Evolutionary conservation across 2,329 filamentous ascomycete genomes (phyloP).

Genomic region (Chalaropsis thielavioides): DNA sequence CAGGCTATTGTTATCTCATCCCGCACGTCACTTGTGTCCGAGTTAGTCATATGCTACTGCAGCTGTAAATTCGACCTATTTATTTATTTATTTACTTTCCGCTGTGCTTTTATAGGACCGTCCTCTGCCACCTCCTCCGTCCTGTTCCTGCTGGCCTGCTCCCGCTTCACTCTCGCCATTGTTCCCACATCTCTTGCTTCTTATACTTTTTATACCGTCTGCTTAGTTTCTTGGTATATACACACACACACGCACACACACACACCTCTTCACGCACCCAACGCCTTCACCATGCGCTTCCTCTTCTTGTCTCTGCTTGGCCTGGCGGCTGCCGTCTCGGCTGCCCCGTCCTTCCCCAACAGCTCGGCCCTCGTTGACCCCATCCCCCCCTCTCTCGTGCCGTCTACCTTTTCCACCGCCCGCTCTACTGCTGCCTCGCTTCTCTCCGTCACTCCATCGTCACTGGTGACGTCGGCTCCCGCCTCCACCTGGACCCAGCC

Average conservation of each 20-base stretch:
- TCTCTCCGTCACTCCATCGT: not conserved
- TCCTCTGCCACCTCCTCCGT: not conserved
- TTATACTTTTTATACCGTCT: not conserved
- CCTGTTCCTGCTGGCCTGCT: not conserved
- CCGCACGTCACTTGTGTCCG: not conserved
- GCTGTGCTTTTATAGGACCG: not conserved
- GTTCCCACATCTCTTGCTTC: not conserved
- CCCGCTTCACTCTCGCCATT: not conserved
- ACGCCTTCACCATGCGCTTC: constrained; percentile 13
- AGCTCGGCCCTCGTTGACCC: not conserved
- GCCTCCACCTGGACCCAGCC: constrained; percentile 11
- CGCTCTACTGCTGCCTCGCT: not conserved
- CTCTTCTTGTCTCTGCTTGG: constrained; percentile 3
- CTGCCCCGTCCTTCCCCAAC: constrained; percentile 5
- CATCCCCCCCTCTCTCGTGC: not conserved
- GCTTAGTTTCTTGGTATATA: too few relatives aligned
- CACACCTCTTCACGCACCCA: too few relatives aligned
- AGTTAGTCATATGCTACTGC: too few relatives aligned
- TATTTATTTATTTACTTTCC: not conserved
- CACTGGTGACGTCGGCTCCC: constrained; percentile 3
- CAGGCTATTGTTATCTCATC: not conserved
- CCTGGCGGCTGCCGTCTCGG: constrained; percentile 6
- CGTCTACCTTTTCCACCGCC: not conserved
- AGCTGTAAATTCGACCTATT: too few relatives aligned
- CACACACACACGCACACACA: too few relatives aligned